Conservation (phyloP, 2,329 filamentous ascomycete species). For the Claviceps africana region DNA sequence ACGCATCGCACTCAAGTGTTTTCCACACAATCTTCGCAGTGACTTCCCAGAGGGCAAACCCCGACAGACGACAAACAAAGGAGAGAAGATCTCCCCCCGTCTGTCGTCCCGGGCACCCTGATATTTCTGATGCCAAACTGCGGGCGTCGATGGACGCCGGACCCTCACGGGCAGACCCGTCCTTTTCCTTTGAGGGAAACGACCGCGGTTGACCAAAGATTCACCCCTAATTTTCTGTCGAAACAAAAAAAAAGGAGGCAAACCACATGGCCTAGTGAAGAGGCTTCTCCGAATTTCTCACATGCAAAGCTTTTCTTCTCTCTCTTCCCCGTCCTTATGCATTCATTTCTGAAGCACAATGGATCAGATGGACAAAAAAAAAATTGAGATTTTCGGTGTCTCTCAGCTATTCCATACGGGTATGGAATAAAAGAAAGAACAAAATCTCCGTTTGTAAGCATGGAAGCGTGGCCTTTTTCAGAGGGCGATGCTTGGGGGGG, state of each 20-base stretch:
- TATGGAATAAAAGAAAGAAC: background rate
- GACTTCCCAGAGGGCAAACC: conserved; percentile 10
- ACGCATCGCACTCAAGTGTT: conserved; percentile 14
- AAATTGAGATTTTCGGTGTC: too few species aligned
- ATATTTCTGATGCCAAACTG: conserved; percentile 13
- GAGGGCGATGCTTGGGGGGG: conserved; percentile 11
- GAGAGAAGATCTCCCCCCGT: background rate
- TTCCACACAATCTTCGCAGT: conserved; percentile 13
- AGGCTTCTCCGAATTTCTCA: conserved; percentile 15
- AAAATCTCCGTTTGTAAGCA: conserved; percentile 11
- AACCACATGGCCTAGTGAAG: conserved; percentile 1
- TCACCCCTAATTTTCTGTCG: too few species aligned
- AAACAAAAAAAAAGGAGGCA: background rate
- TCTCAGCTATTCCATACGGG: background rate
- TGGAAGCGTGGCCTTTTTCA: conserved; percentile 13
- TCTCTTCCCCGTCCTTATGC: background rate
- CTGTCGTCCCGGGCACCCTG: conserved; percentile 4
- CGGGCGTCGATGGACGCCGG: conserved; percentile 11
- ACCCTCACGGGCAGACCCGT: conserved; percentile 14
- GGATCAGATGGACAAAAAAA: too few species aligned
- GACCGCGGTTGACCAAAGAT: conserved; percentile 8
- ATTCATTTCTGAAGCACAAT: background rate
- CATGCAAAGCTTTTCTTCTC: conserved; percentile 7
- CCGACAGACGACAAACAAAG: background rate
- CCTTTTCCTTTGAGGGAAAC: conserved; percentile 4